Base-by-base conservation (phyloP, 2,329 filamentous ascomycete species). In the Penicillium sp. region DNA sequence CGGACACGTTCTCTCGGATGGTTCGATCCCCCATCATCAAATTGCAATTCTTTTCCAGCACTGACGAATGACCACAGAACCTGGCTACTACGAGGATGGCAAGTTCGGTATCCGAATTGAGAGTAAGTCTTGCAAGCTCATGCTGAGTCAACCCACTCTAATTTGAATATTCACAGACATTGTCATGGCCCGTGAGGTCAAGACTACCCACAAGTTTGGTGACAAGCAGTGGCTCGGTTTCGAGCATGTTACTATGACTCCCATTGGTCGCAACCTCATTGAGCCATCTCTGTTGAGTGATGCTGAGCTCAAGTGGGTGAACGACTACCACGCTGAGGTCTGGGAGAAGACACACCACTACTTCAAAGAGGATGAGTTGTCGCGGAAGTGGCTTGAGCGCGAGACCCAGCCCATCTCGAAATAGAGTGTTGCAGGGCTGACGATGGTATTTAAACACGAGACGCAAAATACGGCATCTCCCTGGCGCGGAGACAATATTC, bases 241-340 rank as follows among this genome's bases (percentile, higher is more conserved):
- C 67, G 94, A 99, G 79, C 91, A 96, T 75, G 92, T 98, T 65
- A 99, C 95, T 0, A 92, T 99, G 92, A 92, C 94, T 18, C 95
- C 95, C 0, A 92, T 96, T 77, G 97, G 94, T 78, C 86, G 88
- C 61, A 97, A 92, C 61, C 80, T 99, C 64, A 92, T 96, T 63
- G 90, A 98, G 68, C 79, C 84, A 55, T 81, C 74, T 53, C 80
- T 96, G 36, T 78, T 99, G 66, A 92, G 87, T 0, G 79, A 82
- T 4, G 82, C 80, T 13, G 95, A 99, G 79, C 90, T 89, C 78
- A 78, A 84, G 60, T 99, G 94, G 91, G 78, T 99, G 66, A 96
- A 98, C 70, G 83, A 87, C 43, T 96, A 96, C 73, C 90, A 96
- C 73, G 78, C 82, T 36, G 88, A 95, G 73, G 88, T 99, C 16